Conservation (phyloP, 2,329 filamentous ascomycete species). For the Niveomyces coronatus region DNA sequence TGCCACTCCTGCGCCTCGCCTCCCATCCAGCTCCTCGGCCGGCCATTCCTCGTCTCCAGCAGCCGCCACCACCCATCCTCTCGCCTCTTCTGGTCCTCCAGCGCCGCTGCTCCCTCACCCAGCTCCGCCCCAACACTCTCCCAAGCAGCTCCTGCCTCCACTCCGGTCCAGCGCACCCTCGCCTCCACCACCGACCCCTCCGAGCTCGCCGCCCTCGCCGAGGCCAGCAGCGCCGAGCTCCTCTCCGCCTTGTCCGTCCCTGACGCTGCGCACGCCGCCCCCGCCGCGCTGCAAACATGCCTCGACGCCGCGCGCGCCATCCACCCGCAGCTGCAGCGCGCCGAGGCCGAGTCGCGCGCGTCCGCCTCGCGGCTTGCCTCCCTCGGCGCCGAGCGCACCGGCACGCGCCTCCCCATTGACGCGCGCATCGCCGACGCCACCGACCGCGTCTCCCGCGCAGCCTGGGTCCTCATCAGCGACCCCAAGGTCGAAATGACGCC, state of each 20-base stretch:
- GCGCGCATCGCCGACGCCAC: slow-evolving; percentile 32
- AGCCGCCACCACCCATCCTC: slow-evolving; percentile 1
- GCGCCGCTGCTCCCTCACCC: slow-evolving; percentile 13
- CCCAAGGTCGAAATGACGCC: slow-evolving; percentile 73
- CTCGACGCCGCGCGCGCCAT: slow-evolving; percentile 34
- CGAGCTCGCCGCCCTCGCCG: slow-evolving; percentile 30
- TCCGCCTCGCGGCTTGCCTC: slow-evolving; percentile 46
- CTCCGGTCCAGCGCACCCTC: slow-evolving; percentile 17
- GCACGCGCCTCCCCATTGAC: slow-evolving; percentile 21
- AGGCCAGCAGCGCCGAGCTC: slow-evolving; percentile 33
- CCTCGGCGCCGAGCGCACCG: slow-evolving; percentile 26
- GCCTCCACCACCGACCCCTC: slow-evolving; percentile 30
- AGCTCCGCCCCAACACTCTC: background rate
- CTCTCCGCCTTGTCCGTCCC: slow-evolving; percentile 35
- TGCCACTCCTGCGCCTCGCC: slow-evolving; percentile 35
- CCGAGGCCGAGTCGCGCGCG: slow-evolving; percentile 29
- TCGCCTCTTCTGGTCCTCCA: slow-evolving; percentile 19
- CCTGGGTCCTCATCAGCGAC: slow-evolving; percentile 62
- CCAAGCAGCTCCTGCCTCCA: background rate
- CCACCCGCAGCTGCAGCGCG: slow-evolving; percentile 29
- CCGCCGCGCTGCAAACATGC: slow-evolving; percentile 34
- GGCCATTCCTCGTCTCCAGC: slow-evolving; percentile 13
- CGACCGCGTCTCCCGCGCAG: slow-evolving; percentile 44
- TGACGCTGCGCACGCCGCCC: slow-evolving; percentile 30
- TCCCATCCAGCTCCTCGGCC: slow-evolving; percentile 16